A percentile compares a stretch with the other conserved stretches of the same genome.
phyloP scores from a whole-genome alignment of 2,329 filamentous ascomycete species.

The Colletotrichum eleusines region DNA sequence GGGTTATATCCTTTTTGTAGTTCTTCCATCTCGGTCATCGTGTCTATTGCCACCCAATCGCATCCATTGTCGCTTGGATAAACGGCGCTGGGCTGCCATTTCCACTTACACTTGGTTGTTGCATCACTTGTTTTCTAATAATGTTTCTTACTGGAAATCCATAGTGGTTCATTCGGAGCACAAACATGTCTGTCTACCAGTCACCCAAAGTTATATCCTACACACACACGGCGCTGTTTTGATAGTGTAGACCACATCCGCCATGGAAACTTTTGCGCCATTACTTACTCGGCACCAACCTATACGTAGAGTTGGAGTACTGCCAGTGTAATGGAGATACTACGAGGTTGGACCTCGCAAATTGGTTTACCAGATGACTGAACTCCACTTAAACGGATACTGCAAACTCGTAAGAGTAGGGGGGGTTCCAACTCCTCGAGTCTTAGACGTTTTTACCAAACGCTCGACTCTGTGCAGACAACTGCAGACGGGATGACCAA shows the following conservation, averaged over 20 bases:
- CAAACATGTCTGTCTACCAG: too few species aligned
- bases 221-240: too few species aligned
- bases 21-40: not conserved
- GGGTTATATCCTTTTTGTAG: not conserved
- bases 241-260: not conserved
- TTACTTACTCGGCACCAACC: not conserved
- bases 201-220: too few species aligned
- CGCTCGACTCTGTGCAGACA: not conserved
- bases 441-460: not conserved
- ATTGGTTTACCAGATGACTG: not conserved
- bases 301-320: not conserved
- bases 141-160: too few species aligned
- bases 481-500: too few species aligned
- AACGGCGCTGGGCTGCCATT: too few species aligned
- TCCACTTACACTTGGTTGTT: not conserved
- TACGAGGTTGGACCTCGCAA: not conserved
- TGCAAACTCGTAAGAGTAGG: not conserved
- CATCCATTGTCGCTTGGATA: not conserved
- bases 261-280: not conserved
- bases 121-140: too few species aligned
- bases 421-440: too few species aligned
- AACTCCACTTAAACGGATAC: not conserved
- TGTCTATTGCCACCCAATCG: too few species aligned
- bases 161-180: too few species aligned
- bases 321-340: not conserved